Base-by-base conservation (phyloP, 495 filamentous ascomycete genomes). In the Annulohypoxylon stygium region DNA sequence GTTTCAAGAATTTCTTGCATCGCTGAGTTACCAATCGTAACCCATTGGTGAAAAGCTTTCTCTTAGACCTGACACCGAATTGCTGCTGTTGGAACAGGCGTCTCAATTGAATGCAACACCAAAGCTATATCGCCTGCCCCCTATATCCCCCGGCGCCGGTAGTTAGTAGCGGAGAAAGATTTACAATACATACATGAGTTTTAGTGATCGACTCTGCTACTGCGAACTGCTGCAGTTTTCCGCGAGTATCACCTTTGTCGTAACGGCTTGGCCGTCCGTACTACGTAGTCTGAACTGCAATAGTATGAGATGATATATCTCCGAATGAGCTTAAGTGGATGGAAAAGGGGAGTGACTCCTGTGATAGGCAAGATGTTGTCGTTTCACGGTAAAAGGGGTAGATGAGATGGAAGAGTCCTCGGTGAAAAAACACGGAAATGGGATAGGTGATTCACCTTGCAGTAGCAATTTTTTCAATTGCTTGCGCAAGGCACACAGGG, bases 401-500 rank as follows among this genome's bases (percentile, higher is more conserved):
- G 72, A 60, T 61, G 63, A 65, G 61, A 67, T 61, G 53, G 51
- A 33, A 43, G 61, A 55, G 25, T 43, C 16, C 23, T 63, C 72
- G 67, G 72, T 36, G 50, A 54, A 61, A 54, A 61, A 58, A 51
- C 63, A 68, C 67, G 14, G 53, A 66, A 71, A 65, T 41, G 53
- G 67, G 54, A 64, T 61, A 71, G 67, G 67, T 18, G 67, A 68
- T 75, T 75, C 67, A 68, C 72, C 72, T 71, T 75, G 67, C 72
- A 75, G 72, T 57, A 59, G 62, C 63, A 57, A 18, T 48, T 66
- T 61, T 43, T 47, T 20, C 18, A 11, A 8, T 47, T 20, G n/a
- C 25, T 39, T 55, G 50, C 39, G 43, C 50, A 64, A 50, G 18
- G 26, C 51, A 34, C 30, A 30, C 63, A 65, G 63, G 60, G 70